Evolutionary conservation across 257 asterid genomes (phyloP).

Genomic region (Linderniella brevidens): DNA sequence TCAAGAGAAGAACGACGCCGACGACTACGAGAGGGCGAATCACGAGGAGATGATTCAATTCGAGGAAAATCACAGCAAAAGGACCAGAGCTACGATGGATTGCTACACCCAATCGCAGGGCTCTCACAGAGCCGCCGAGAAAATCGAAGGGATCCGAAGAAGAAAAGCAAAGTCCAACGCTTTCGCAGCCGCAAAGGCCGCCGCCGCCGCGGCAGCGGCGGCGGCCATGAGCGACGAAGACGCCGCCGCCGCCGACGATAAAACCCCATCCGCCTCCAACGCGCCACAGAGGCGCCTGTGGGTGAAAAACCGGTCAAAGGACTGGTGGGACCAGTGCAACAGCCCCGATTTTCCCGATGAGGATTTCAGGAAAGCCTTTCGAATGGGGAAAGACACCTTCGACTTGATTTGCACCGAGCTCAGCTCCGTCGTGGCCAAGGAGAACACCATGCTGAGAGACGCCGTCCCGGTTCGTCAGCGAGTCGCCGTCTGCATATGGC

Average conservation of each 20-base stretch:
- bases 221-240: constrained; percentile 9
- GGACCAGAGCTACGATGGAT: constrained; percentile 39
- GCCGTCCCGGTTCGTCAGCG: constrained; percentile 91
- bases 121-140: constrained; percentile 21
- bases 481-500: constrained; percentile 94
- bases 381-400: constrained; percentile 86
- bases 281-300: constrained; percentile 71
- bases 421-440: constrained; percentile 60
- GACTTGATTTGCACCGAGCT: constrained; percentile 74
- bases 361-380: constrained; percentile 69
- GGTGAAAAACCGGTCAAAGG: constrained; percentile 79
- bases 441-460: constrained; percentile 72
- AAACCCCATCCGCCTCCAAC: not conserved
- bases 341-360: constrained; percentile 81
- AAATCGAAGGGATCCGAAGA: constrained; percentile 25
- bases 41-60: constrained; percentile 31
- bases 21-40: constrained; percentile 19
- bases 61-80: constrained; percentile 34
- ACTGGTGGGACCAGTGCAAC: constrained; percentile 96
- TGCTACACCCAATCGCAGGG: constrained; percentile 34
- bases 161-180: constrained; percentile 28
- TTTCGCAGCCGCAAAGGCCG: constrained; percentile 22
- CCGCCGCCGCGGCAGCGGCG: constrained; percentile 20
- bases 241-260: not conserved
- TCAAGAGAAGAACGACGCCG: constrained; percentile 46